These are phyloP conservation scores for Cyclotella baltica DNA, from an alignment of 108 stramenopile species.

Conservation along the genomic window DNA sequence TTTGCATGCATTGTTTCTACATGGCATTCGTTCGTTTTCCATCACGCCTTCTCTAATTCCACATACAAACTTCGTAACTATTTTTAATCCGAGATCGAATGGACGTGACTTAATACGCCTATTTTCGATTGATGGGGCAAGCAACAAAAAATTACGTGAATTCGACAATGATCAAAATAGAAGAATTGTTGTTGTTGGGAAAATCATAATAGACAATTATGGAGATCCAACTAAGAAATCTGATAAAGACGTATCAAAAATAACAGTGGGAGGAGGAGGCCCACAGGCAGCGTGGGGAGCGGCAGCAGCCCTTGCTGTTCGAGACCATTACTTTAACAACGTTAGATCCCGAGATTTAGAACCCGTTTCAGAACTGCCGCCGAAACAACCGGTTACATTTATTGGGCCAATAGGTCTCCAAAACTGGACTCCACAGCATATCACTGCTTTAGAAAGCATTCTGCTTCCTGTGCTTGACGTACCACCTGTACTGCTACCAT, in stretches of 20 bases:
- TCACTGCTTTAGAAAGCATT: slow-evolving; percentile 22
- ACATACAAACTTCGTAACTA: too few species aligned
- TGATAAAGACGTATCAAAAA: background rate
- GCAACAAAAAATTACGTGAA: background rate
- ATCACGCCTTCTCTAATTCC: too few species aligned
- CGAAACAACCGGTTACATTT: slow-evolving; percentile 50
- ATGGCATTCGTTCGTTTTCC: too few species aligned
- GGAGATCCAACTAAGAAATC: slow-evolving; percentile 26
- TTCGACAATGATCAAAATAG: background rate
- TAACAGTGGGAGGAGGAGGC: slow-evolving; percentile 64
- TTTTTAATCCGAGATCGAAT: too few species aligned
- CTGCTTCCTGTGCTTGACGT: slow-evolving; percentile 28
- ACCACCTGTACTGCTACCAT: slow-evolving; percentile 40
- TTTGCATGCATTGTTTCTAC: too few species aligned
- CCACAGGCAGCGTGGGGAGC: slow-evolving; percentile 66
- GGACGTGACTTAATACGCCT: background rate
- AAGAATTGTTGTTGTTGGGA: slow-evolving; percentile 46
- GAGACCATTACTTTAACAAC: slow-evolving; percentile 9
- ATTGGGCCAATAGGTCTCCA: slow-evolving; percentile 51
- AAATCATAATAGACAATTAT: slow-evolving; percentile 65
- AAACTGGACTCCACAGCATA: slow-evolving; percentile 47
- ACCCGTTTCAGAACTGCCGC: slow-evolving; percentile 19
- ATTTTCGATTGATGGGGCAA: background rate
- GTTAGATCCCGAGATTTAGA: background rate
- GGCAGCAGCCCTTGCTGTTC: slow-evolving; percentile 49